Evolutionary conservation across 2,329 filamentous ascomycete species (phyloP), one percentile per base, ranked within the genome.

Genomic region (Ciborinia camelliae): DNA sequence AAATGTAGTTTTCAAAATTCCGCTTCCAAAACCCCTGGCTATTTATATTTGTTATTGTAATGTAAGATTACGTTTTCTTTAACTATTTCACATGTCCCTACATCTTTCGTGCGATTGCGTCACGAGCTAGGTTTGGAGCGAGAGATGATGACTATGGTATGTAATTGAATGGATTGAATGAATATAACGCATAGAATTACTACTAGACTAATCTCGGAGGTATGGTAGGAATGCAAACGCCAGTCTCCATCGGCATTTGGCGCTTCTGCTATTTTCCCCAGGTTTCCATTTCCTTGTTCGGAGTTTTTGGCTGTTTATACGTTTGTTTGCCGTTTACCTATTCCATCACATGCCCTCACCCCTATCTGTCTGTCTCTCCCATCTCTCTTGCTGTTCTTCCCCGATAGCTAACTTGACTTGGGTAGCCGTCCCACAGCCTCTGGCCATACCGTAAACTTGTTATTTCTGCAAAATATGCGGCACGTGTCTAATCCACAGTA

Each of bases 391-490:
- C n/a, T n/a, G n/a, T n/a, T n/a, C n/a, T n/a, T n/a, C n/a, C n/a
- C n/a, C n/a, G n/a, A n/a, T n/a, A n/a, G n/a, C n/a, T n/a, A n/a
- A n/a, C n/a, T n/a, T n/a, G n/a, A n/a, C n/a, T n/a, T n/a, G n/a
- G n/a, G n/a, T n/a, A 88, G 84, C 47, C 82, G 87, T 59, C 79
- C 80, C 23, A 88, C 85, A 1, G 75, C 81, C 9, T 82, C 81
- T 1, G 87, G 86, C 0, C 78, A 84, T 32, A 81, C 77, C 0
- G 76, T 89, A 52, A 82, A 86, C n/a, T 68, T 89, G 84, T 72
- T 87, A 88, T 73, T 90, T 90, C 72, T 90, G 87, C 74, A 85
- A 81, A 64, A 78, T 77, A 39, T 91, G 89, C 72, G 88, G 89
- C 14, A 87, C 86, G 4, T 79, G 88, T 3, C 75, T 91, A 48